Conservation (phyloP, 1,284 basidiomycete genomes). For the Trametes versicolor region DNA sequence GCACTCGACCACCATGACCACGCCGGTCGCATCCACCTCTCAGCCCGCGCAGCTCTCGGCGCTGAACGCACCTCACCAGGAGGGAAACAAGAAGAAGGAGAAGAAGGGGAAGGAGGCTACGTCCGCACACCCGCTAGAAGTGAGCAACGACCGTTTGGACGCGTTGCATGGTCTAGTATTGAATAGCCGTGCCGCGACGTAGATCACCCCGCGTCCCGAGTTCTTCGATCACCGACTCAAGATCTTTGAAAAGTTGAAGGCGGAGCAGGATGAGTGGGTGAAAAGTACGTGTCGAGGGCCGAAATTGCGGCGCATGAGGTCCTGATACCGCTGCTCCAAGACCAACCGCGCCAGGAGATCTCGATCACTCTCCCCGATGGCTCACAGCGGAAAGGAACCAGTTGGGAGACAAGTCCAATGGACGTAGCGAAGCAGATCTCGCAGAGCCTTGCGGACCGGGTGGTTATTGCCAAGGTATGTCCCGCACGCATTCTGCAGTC, state of each 20-base stretch:
- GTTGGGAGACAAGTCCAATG: conserved; percentile 98
- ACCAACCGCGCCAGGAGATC: conserved; percentile 89
- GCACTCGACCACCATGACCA: conserved; percentile 41
- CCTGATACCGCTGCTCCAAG: conserved; percentile 49
- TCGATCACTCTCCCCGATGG: conserved; percentile 91
- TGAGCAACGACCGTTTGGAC: conserved; percentile 42
- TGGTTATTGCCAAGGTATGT: conserved; percentile 92
- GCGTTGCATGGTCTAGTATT: background rate
- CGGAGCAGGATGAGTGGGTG: conserved; percentile 85
- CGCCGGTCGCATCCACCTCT: conserved; percentile 51
- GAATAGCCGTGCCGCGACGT: conserved; percentile 6
- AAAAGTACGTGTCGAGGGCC: conserved; percentile 62
- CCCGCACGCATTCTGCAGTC: too few species aligned
- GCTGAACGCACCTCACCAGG: conserved; percentile 45
- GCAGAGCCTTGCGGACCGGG: conserved; percentile 88
- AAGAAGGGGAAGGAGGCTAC: conserved; percentile 59
- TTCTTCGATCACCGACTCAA: conserved; percentile 93
- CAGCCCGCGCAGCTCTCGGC: conserved; percentile 47
- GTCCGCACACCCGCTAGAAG: conserved; percentile 70
- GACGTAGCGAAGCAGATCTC: conserved; percentile 90
- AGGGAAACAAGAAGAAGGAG: conserved; percentile 57
- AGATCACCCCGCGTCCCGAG: conserved; percentile 87
- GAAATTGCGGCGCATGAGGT: background rate
- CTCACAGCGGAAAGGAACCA: conserved; percentile 81
- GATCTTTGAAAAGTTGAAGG: conserved; percentile 92